Evolutionary conservation across 192 early-diverging fungal species (phyloP).

Genomic region (Backusella tarrabulga): DNA sequence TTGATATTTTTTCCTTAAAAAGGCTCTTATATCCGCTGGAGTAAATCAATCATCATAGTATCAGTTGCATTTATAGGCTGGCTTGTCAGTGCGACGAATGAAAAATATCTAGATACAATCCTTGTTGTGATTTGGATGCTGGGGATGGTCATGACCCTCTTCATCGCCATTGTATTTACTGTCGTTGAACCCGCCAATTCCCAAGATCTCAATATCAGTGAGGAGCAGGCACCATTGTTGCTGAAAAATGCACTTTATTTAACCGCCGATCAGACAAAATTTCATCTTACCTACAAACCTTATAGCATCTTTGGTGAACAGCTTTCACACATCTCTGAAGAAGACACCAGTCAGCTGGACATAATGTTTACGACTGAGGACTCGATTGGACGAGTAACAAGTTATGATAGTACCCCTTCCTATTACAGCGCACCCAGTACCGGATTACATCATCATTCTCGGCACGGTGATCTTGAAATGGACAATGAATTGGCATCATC

Average conservation of each 20-base stretch:
- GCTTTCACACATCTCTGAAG: conserved; percentile 28
- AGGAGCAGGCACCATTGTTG: conserved; percentile 16
- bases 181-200: conserved; percentile 4
- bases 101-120: not conserved
- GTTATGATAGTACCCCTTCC: conserved; percentile 7
- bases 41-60: not conserved
- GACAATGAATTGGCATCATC: too few relatives aligned
- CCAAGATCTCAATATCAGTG: conserved; percentile 5
- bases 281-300: conserved; percentile 15
- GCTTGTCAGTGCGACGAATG: conserved; percentile 1
- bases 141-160: not conserved
- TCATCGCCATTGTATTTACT: not conserved
- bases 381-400: not conserved
- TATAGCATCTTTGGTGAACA: conserved; percentile 33
- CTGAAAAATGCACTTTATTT: conserved; percentile 16
- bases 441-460: conserved; percentile 6
- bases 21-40: conserved; percentile 10
- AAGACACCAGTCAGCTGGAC: conserved; percentile 23
- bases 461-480: not conserved
- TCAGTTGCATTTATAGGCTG: not conserved
- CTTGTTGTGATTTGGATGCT: not conserved
- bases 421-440: not conserved
- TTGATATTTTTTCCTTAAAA: not conserved
- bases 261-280: conserved; percentile 3
- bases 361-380: conserved; percentile 11